phyloP scores from a whole-genome alignment of 1,284 basidiomycete genomes.

The Cystobasidium pallidum region DNA sequence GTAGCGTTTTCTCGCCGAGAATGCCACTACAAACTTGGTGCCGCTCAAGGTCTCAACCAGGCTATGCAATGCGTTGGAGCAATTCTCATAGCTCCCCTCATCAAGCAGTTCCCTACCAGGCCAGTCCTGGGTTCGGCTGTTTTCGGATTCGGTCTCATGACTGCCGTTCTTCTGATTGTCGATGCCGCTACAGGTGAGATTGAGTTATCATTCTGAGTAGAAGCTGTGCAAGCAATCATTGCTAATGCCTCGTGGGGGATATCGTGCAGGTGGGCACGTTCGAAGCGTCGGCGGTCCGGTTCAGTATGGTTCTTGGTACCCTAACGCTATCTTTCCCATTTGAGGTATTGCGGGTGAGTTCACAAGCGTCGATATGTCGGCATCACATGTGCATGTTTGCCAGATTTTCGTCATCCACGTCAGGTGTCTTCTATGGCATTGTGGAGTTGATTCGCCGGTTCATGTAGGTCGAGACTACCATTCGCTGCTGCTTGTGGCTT shows the following conservation, averaged over 20 bases:
- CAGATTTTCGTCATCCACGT: conserved; percentile 53
- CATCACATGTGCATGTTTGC: no score
- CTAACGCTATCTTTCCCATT: conserved; percentile 55
- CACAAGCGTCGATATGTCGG: no score
- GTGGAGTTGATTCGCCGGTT: conserved; percentile 58
- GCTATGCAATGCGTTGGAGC: conserved; percentile 55
- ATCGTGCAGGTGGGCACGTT: conserved; percentile 31
- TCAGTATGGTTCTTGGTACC: conserved; percentile 55
- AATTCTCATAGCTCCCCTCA: conserved; percentile 55
- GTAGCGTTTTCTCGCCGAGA: conserved; percentile 49
- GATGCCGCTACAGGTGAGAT: conserved; percentile 56
- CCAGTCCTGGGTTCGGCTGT: conserved; percentile 56
- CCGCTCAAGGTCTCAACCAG: conserved; percentile 54
- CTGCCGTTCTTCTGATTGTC: conserved; percentile 55
- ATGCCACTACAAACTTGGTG: conserved; percentile 53
- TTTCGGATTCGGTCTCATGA: conserved; percentile 55
- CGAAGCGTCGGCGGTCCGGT: conserved; percentile 52
- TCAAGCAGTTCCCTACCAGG: conserved; percentile 56
- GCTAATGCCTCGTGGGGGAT: no score
- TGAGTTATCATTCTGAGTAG: background rate
- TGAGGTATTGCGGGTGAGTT: conserved; percentile 43
- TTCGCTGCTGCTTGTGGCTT: background rate
- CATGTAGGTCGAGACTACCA: conserved; percentile 51
- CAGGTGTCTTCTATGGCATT: conserved; percentile 57
- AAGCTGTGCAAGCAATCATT: no score